Evolutionary conservation across 2,329 filamentous ascomycete species (phyloP).

Genomic region (Ophiostoma perfectum): DNA sequence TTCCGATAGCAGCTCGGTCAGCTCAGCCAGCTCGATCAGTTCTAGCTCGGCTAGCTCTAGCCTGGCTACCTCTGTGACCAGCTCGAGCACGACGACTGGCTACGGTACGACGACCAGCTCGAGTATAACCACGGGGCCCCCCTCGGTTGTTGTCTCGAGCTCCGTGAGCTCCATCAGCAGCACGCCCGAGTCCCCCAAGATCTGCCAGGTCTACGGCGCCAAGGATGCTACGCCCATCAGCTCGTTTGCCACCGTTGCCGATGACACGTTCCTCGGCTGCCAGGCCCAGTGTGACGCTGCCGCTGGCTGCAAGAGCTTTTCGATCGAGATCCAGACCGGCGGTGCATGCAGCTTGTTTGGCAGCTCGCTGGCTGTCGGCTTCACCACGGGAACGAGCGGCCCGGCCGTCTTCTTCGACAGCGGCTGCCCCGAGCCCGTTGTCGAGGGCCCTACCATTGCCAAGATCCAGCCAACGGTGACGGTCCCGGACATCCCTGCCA

Average conservation of each 20-base stretch:
- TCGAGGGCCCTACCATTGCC: slow-evolving; percentile 12
- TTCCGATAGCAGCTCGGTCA: neutral
- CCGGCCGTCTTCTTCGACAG: slow-evolving; percentile 16
- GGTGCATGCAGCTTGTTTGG: slow-evolving; percentile 16
- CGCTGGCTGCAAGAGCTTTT: slow-evolving; percentile 14
- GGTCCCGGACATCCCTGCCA: neutral
- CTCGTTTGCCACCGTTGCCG: slow-evolving; percentile 6
- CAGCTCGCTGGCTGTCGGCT: slow-evolving; percentile 12
- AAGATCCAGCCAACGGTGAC: neutral
- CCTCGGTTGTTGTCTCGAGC: neutral
- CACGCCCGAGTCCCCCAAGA: neutral
- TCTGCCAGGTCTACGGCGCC: slow-evolving; percentile 17
- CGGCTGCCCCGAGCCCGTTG: slow-evolving; percentile 17
- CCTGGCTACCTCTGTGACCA: neutral
- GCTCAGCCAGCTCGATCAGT: neutral
- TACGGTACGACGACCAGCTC: neutral
- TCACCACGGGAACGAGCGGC: slow-evolving; percentile 10
- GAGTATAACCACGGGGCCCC: neutral
- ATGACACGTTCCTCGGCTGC: slow-evolving; percentile 20
- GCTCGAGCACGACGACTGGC: neutral
- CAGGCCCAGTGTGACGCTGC: slow-evolving; percentile 9
- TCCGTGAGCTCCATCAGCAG: neutral
- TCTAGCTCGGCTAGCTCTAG: neutral
- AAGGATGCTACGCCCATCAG: slow-evolving; percentile 8
- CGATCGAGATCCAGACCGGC: slow-evolving; percentile 16